Percentiles rank a stretch among this genome's conserved stretches.
Conservation (phyloP, 1,284 basidiomycete species). For the Austroboletus niveus region DNA sequence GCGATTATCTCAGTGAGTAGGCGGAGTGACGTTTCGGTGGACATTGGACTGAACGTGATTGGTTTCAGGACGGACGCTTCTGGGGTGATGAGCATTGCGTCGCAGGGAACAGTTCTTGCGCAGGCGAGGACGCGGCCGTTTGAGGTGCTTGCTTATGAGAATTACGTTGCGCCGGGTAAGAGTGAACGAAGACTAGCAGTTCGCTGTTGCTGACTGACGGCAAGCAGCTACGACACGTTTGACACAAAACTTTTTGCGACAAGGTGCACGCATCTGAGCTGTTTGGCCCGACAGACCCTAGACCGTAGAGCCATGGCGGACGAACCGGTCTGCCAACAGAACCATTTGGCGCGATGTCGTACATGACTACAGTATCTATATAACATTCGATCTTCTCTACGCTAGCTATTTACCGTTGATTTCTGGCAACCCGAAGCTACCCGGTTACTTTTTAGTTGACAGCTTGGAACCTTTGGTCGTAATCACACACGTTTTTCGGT, state of each 20-base stretch:
- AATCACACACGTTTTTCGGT: constrained; percentile 21
- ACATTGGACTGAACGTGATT: constrained; percentile 17
- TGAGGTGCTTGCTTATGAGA: constrained; percentile 67
- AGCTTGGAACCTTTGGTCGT: constrained; percentile 14
- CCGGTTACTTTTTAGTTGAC: constrained; percentile 8
- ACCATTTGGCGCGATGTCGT: constrained; percentile 9
- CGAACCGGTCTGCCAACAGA: background rate
- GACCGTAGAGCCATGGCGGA: constrained; percentile 27
- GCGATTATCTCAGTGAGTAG: constrained; percentile 72
- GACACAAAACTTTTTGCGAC: constrained; percentile 70
- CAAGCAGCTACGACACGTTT: constrained; percentile 37
- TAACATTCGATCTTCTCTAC: constrained; percentile 29
- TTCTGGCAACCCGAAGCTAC: constrained; percentile 6
- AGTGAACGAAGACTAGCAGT: constrained; percentile 21
- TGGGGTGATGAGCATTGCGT: constrained; percentile 46
- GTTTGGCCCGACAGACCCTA: constrained; percentile 38
- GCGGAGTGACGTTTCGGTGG: constrained; percentile 11
- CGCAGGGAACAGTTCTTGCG: constrained; percentile 60
- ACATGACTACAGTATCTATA: constrained; percentile 18
- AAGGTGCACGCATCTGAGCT: constrained; percentile 74
- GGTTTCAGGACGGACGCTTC: constrained; percentile 48
- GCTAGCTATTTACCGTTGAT: constrained; percentile 24
- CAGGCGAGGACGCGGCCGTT: constrained; percentile 70
- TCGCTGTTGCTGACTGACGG: constrained; percentile 24
- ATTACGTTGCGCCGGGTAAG: constrained; percentile 81